phyloP scores from a whole-genome alignment of 352 stramenopile species.

The Pythium dissimile region DNA sequence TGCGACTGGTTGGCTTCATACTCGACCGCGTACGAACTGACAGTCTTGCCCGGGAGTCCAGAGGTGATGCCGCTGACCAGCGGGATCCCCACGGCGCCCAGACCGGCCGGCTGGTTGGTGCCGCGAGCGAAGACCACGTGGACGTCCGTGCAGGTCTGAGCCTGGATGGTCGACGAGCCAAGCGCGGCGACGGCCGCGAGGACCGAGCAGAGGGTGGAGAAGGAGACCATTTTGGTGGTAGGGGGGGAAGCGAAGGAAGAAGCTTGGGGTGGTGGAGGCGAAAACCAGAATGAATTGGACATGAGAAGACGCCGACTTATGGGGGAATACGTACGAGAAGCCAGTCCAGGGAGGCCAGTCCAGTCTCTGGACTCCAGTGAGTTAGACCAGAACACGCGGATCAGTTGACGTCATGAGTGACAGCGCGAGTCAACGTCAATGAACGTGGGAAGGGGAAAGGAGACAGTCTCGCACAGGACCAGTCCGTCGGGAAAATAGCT shows the following conservation, averaged over 20 bases:
- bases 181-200: not conserved
- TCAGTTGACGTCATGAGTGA: too few relatives aligned
- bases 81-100: slow-evolving; percentile 22
- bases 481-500: too few relatives aligned
- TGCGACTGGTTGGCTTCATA: slow-evolving; percentile 22
- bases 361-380: too few relatives aligned
- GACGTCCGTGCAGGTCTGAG: slow-evolving; percentile 4
- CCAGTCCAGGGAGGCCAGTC: too few relatives aligned
- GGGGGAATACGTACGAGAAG: too few relatives aligned
- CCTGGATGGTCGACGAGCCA: not conserved
- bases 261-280: not conserved
- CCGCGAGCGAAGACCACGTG: slow-evolving; percentile 28
- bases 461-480: too few relatives aligned
- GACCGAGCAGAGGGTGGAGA: not conserved
- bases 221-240: not conserved
- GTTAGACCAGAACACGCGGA: too few relatives aligned
- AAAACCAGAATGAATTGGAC: too few relatives aligned
- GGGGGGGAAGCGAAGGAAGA: too few relatives aligned
- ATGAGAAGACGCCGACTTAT: too few relatives aligned
- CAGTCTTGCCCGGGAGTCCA: slow-evolving; percentile 22
- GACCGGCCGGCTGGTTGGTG: slow-evolving; percentile 23
- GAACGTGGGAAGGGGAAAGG: too few relatives aligned
- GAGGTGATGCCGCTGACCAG: slow-evolving; percentile 24
- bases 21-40: slow-evolving; percentile 30
- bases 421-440: too few relatives aligned